Base-by-base conservation (phyloP, 768 basidiomycete genomes). In the Russula vinacea region DNA sequence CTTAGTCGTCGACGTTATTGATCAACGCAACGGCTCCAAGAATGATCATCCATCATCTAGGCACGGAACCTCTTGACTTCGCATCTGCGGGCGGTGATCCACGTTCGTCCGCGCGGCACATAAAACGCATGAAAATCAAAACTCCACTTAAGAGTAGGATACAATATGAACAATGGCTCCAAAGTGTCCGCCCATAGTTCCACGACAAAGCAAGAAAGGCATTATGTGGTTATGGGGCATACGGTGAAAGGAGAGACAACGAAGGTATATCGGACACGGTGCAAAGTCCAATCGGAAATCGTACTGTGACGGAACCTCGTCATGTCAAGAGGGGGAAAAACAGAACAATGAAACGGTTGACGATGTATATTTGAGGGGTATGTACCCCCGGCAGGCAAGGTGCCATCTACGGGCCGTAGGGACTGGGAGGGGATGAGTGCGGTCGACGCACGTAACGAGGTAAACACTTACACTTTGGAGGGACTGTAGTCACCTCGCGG, bases 391-490 rank as follows among this genome's bases (percentile, higher is more conserved):
- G 9, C 22, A 7, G 22, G 6, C 22, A 17, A 6, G 35, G 42
- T 22, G 17, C 22, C 1, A 26, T 22, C n/a, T 62, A 32, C 9
- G 39, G 37, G 22, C 33, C 5, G 26, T 50, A 54, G n/a, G 35
- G 11, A 16, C 11, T 16, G 11, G 17, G 1, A 14, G 45, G 26
- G 7, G 10, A 47, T 51, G 19, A 32, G 24, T 29, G 19, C 29
- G n/a, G 11, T 22, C 14, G 24, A 19, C 14, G 33, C 32, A n/a
- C 5, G 9, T 32, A 3, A 59, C 19, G 11, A 47, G 24, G 6
- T 1, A 8, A 39, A 47, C 37, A 59, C 63, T 55, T 55, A 64
- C 58, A 3, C 5, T n/a, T 32, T 24, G 14, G 39, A 50, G 24
- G 57, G 51, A 42, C 29, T 29, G 29, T 58, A 45, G 13, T 22